Evolutionary conservation across 805 yeast species (phyloP).

Genomic region (Candida germanica): DNA sequence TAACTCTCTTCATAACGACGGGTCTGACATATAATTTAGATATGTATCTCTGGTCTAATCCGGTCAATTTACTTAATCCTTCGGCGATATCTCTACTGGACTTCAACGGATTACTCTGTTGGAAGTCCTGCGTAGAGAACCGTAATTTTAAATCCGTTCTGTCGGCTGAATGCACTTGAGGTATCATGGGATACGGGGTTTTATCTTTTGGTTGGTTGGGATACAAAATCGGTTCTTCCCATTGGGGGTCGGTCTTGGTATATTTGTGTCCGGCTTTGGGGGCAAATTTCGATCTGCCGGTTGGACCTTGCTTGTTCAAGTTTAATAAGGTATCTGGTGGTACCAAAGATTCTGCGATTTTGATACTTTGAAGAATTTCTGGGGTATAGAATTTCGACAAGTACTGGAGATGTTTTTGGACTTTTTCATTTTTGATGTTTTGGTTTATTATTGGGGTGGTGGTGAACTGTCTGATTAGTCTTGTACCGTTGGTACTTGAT

Average conservation of each 20-base stretch:
- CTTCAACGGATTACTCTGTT: constrained; percentile 13
- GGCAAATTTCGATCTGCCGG: constrained; percentile 49
- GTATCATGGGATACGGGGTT: constrained; percentile 57
- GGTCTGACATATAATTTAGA: constrained; percentile 61
- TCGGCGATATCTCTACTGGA: constrained; percentile 40
- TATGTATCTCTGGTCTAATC: constrained; percentile 61
- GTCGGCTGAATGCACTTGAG: constrained; percentile 53
- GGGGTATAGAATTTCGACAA: constrained; percentile 79
- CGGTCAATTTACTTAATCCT: constrained; percentile 61
- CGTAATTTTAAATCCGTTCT: constrained; percentile 39
- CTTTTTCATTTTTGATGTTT: constrained; percentile 16
- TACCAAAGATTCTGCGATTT: constrained; percentile 73
- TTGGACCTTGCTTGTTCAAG: constrained; percentile 29
- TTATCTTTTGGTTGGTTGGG: constrained; percentile 48
- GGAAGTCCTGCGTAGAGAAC: constrained; percentile 23
- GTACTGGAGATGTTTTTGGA: constrained; percentile 47
- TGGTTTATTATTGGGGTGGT: not conserved
- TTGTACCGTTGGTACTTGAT: not conserved
- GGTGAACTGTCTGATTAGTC: constrained; percentile 3
- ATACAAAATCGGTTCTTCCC: constrained; percentile 60
- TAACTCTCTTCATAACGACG: constrained; percentile 71
- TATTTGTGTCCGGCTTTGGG: constrained; percentile 62
- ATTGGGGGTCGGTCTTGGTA: constrained; percentile 65
- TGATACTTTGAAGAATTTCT: constrained; percentile 74
- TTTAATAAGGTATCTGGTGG: constrained; percentile 58